Base-by-base conservation (phyloP, 140 eudicot genomes). In the Anethum foeniculum region DNA sequence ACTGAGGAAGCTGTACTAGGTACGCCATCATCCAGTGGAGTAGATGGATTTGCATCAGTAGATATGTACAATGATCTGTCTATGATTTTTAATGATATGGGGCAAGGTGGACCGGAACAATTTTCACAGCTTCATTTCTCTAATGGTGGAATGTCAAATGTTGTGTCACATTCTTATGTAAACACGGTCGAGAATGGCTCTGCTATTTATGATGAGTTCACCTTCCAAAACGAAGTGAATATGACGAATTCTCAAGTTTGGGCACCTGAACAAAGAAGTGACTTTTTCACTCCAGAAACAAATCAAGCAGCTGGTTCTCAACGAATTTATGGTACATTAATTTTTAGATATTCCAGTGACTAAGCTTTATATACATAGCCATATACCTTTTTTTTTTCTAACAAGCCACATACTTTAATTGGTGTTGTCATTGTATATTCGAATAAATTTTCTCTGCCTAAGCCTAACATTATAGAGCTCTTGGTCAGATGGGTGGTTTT, bases 401-500 rank as follows among this genome's bases (percentile, higher is more conserved):
- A 47, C 52, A 47, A 13, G 80, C 36, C 64, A n/a, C 80, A 43
- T 58, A 68, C 64, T 46, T 81, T 69, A 25, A n/a, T 36, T 80
- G 74, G 77, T 75, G 73, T 72, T 38, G 7, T 12, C 2, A 25
- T 44, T 43, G 4, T 27, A 15, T 44, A 41, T 44, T 3, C 44
- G 1, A 44, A 44, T 3, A 5, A n/a, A 1, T 44, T 23, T 38
- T 19, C 34, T 74, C 52, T 72, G 47, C 16, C 90, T 84, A 86
- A 85, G 14, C 2, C 92, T 86, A 85, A 86, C 89, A 41, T 77
- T 49, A 68, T 79, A 54, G 86, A 86, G 96, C 90, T 91, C 93
- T 85, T 93, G 92, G 82, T 60, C 93, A 86, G 97, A 91, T 87
- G 89, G 89, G 85, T 84, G 89, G 85, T 82, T 79, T 83, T 76